Evolutionary conservation across 2,329 filamentous ascomycete species (phyloP).

Genomic region (Teratosphaeria zuluensis): DNA sequence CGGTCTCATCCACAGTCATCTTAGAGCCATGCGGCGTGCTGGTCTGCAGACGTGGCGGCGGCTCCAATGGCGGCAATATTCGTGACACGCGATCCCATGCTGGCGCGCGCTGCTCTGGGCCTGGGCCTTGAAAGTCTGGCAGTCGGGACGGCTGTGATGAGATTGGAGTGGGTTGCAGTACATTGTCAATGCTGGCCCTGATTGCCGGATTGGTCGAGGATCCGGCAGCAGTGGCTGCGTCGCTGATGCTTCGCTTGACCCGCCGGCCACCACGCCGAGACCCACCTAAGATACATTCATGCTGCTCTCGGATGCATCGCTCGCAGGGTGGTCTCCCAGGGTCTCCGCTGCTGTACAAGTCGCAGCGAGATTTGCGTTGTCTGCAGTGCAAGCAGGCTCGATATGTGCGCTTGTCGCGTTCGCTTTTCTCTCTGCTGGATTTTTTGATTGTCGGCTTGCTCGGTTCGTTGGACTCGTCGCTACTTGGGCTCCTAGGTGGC

Average conservation of each 20-base stretch:
- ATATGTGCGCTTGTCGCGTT: conserved; percentile 25
- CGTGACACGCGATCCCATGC: conserved; percentile 16
- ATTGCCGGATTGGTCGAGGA: not conserved
- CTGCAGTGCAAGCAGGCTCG: conserved; percentile 24
- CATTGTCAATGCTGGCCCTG: conserved; percentile 10
- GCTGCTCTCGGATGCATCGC: conserved; percentile 24
- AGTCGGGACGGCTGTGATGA: conserved; percentile 3
- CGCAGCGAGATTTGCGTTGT: conserved; percentile 25
- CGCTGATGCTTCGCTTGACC: conserved; percentile 16
- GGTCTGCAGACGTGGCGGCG: conserved; percentile 10
- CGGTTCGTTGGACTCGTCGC: not conserved
- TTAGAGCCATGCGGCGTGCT: conserved; percentile 14
- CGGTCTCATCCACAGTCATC: conserved; percentile 23
- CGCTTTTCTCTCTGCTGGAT: conserved; percentile 8
- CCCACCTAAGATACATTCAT: conserved; percentile 25
- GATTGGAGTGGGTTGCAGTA: conserved; percentile 7
- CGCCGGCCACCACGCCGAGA: conserved; percentile 22
- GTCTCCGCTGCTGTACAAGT: conserved; percentile 24
- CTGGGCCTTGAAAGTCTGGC: conserved; percentile 3
- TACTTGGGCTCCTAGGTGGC: not conserved
- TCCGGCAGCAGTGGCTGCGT: not conserved
- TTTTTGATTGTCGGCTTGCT: conserved; percentile 2
- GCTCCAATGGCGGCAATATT: conserved; percentile 17
- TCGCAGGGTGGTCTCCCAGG: conserved; percentile 23
- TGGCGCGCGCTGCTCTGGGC: conserved; percentile 4